Evolutionary conservation across 768 basidiomycete species (phyloP), one percentile per base, ranked within the genome.

Genomic region (Termitomyces sp.): DNA sequence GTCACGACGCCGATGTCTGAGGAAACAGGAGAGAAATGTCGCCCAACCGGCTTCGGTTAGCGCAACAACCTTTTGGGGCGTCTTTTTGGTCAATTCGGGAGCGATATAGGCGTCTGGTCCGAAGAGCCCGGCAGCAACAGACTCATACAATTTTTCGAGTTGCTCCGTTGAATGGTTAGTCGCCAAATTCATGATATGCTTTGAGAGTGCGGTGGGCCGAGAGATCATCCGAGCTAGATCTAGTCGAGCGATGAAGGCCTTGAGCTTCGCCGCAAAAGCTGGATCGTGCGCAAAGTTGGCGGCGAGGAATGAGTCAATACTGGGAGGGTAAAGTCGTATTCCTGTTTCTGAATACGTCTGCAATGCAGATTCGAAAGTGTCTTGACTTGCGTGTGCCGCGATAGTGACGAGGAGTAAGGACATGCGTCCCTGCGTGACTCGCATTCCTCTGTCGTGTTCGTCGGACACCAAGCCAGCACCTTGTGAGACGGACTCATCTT

Each of bases 41-140:
- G 77, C 76, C 88, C 89, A 91, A 28, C 74, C 70, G 9, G 75
- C 67, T 57, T 83, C 80, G 2, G 81, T 77, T 63, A 93, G 70
- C 9, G 77, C 67, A 8, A 87, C 70, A 7, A 76, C 70, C 57
- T 68, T 79, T 17, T 66, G 62, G 2, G 66, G 48, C 3, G 76
- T 75, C 22, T 75, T 58, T 11, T 53, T 62, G 9, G 74, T 67
- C 21, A 72, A 68, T 42, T 74, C 65, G 15, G 77, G 64, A 21
- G 83, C 77, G 50, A 88, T 68, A 70, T 79, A 89, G 0, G 83
- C 74, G 41, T 81, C 69, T 1, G 76, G 66, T 21, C 76, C 82
- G 10, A 67, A 61, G 22, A 89, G 69, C 12, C 79, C 85, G 5
- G 75, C 68, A 8, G 82, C 65, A 53, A 89, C 66, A 10, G 71